A percentile compares a stretch with the other conserved stretches of the same genome.
phyloP scores from a whole-genome alignment of 495 filamentous ascomycete genomes.

The Schizothecium vesticola region DNA sequence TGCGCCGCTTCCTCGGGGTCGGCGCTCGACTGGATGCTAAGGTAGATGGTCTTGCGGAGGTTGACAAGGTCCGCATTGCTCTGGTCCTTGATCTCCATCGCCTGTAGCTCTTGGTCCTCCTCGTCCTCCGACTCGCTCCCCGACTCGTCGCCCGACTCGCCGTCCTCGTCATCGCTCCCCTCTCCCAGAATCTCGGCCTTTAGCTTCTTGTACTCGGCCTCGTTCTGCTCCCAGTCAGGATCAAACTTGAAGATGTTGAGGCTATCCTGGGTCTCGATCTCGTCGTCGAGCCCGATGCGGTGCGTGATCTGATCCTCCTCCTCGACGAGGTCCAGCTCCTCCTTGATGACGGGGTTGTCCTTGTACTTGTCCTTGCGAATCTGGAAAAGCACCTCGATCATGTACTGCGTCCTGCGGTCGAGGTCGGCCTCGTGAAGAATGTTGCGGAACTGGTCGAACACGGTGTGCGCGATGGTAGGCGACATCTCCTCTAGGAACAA shows the following conservation, averaged over 20 bases:
- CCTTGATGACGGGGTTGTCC: constrained; percentile 82
- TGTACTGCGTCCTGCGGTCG: constrained; percentile 94
- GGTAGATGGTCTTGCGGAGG: constrained; percentile 86
- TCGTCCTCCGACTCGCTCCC: constrained; percentile 71
- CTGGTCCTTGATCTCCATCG: constrained; percentile 94
- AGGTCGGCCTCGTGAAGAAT: constrained; percentile 95
- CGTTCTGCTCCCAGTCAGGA: constrained; percentile 80
- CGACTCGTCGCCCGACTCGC: constrained; percentile 63
- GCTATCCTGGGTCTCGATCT: constrained; percentile 74
- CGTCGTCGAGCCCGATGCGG: constrained; percentile 67
- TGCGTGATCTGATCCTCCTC: constrained; percentile 98
- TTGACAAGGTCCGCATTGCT: constrained; percentile 93
- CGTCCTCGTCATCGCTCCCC: constrained; percentile 70
- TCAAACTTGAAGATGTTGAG: constrained; percentile 97
- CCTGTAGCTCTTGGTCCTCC: constrained; percentile 61
- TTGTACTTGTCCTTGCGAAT: constrained; percentile 95
- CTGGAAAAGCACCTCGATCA: constrained; percentile 98
- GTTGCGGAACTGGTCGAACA: constrained; percentile 92
- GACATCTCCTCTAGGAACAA: constrained; percentile 94
- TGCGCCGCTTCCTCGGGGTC: constrained; percentile 95
- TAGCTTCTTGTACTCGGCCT: constrained; percentile 80
- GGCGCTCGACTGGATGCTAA: constrained; percentile 92
- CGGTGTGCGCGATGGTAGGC: constrained; percentile 70
- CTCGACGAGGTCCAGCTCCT: constrained; percentile 91
- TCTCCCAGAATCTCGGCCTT: constrained; percentile 95